A percentile compares a stretch with the other conserved stretches of the same genome.
Conservation (phyloP, 2,329 filamentous ascomycete genomes). For the Penicillium oxalicum region DNA sequence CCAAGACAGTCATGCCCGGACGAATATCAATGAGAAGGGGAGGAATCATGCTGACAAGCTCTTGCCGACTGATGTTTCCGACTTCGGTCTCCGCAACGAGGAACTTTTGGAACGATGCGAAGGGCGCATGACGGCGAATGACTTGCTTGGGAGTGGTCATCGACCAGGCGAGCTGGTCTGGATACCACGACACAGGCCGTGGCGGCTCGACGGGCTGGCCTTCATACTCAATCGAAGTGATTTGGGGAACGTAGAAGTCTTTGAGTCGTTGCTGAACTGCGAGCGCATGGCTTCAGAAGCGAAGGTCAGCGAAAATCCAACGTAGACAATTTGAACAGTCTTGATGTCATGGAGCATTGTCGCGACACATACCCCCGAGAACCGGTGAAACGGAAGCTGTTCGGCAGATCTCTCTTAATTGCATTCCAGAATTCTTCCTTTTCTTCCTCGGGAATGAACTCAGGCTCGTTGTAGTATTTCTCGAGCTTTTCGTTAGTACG, state of each 20-base stretch:
- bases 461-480: conserved; percentile 73
- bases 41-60: conserved; percentile 98
- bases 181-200: conserved; percentile 81
- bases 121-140: conserved; percentile 86
- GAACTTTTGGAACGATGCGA: conserved; percentile 94
- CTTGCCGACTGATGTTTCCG: conserved; percentile 94
- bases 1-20: conserved; percentile 86
- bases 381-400: conserved; percentile 95
- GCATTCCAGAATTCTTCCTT: conserved; percentile 76
- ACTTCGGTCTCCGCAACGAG: conserved; percentile 94
- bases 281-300: conserved; percentile 65
- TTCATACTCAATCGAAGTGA: conserved; percentile 77
- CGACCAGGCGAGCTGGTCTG: conserved; percentile 89
- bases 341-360: neutral
- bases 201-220: conserved; percentile 77
- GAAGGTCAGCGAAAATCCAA: neutral
- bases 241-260: conserved; percentile 83
- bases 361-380: conserved; percentile 66
- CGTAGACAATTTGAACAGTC: neutral
- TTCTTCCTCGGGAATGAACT: conserved; percentile 72
- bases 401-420: conserved; percentile 78
- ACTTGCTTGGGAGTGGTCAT: conserved; percentile 98
- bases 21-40: conserved; percentile 85
- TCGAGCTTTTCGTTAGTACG: conserved; percentile 83
- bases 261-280: conserved; percentile 84